Evolutionary conservation across 805 yeast species (phyloP), one percentile per base, ranked within the genome.

Genomic region (Candida ulmi): DNA sequence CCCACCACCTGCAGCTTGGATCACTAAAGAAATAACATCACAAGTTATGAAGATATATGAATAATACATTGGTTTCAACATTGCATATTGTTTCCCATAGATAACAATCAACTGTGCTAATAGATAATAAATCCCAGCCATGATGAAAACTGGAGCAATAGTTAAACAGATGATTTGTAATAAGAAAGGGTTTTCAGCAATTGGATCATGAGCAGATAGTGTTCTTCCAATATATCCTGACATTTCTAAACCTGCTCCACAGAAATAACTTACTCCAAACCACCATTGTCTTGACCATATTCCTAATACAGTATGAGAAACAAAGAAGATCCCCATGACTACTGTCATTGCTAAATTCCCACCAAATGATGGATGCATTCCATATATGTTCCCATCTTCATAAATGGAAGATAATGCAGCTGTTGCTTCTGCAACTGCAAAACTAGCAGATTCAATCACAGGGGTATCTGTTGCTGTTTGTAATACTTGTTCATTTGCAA

Each of bases 1-100:
- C 38, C 82, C 93, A 52, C 95, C 95, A 33, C 95, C 95, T 9
- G 64, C 70, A 3, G 80, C 90, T 61, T 86, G 95, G 17, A 86
- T 54, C 1, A 76, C 61, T 44, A 86, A 65, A 17, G 88, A 72
- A 4, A 78, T 48, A 5, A 83, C 51, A 62, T 88, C 95, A 54
- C 81, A 77, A 12, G 66, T 46, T 11, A 87, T 73, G 51, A 87
- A 88, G 9, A 83, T 63, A 38, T 74, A 71, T 1, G 88, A 71
- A 52, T 80, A 82, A 50, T 65, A 66, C 67, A 74, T 68, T 8
- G 91, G 90, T 41, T 62, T 66, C 25, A 76, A 42, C 6, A 62
- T 17, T 0, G 88, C 77, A 46, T 61, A 79, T 15, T 63, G 54
- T 41, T 66, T 63, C 2, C 87, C 87, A 51, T 76, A 78, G 1